Evolutionary conservation across 768 basidiomycete genomes (phyloP), one percentile per base, ranked within the genome.

Genomic region (Hysterangium stoloniferum): DNA sequence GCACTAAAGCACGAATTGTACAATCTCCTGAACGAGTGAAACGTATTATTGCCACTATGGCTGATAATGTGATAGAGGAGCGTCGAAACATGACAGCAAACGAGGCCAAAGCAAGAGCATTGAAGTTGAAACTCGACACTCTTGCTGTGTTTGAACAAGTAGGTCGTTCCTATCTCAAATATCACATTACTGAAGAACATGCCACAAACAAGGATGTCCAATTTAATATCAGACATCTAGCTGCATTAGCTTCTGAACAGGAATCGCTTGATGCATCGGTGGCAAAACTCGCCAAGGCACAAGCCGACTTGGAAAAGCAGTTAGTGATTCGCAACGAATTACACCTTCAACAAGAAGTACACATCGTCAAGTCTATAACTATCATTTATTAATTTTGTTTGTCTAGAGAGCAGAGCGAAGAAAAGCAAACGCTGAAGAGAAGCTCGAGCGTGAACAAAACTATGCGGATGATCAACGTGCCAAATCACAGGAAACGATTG

Each of bases 21-120:
- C 88, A 92, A 63, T 92, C 89, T 0, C 93, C 93, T 0, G 93
- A 95, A 41, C 77, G 92, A 38, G 85, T 95, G 57, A 86, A 84
- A 61, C 79, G 82, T 45, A 86, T 80, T 36, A 95, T 95, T 58
- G 66, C 74, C 9, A 71, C 78, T n/a, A 90, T 95, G 85, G 74
- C 77, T 2, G 61, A 68, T 5, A 80, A 76, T 0, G 79, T 80
- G 1, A 63, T 75, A 15, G 83, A 85, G 48, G 89, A 94, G 57
- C 87, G 87, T 61, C 78, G 72, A 54, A 72, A 72, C 1, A 72
- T 87, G 17, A 70, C 75, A 1, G 64, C 74, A 55, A 78, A 83
- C 56, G 86, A 92, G 58, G 71, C 74, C 11, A 92, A 90, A 67
- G 74, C 80, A 4, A 71, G 89, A 38, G 90, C 92, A 59, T 72